Conservation (phyloP, 2,329 filamentous ascomycete genomes). For the Penicillium fuscoglaucum region DNA sequence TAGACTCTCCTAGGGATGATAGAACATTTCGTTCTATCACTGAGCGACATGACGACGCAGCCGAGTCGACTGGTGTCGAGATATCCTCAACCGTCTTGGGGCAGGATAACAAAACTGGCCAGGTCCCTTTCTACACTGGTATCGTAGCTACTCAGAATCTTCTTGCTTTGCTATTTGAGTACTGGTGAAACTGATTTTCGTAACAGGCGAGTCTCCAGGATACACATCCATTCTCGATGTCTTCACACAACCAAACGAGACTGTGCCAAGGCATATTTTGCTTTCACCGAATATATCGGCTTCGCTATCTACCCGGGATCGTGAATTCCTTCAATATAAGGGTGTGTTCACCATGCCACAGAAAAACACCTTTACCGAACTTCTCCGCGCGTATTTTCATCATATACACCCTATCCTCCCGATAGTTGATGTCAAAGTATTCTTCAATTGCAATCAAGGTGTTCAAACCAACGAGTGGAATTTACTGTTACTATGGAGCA, state of each 20-base stretch:
- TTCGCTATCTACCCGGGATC: slow-evolving; percentile 20
- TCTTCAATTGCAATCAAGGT: slow-evolving; percentile 31
- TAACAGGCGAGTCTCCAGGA: not conserved
- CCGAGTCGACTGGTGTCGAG: slow-evolving; percentile 20
- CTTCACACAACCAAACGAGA: slow-evolving; percentile 19
- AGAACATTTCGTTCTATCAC: not conserved
- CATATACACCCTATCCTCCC: slow-evolving; percentile 17
- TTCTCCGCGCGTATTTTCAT: slow-evolving; percentile 42
- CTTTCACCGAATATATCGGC: slow-evolving; percentile 18
- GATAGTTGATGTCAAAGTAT: slow-evolving; percentile 34
- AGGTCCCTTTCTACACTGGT: slow-evolving; percentile 32
- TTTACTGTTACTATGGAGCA: slow-evolving; percentile 43
- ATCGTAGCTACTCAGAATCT: not conserved
- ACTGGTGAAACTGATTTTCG: slow-evolving; percentile 15
- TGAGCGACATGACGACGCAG: slow-evolving; percentile 17
- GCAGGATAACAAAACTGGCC: slow-evolving; percentile 15
- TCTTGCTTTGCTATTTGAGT: not conserved
- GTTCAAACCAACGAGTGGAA: slow-evolving; percentile 31
- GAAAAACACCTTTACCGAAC: slow-evolving; percentile 31
- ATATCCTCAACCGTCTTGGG: slow-evolving; percentile 28
- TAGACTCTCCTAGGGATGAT: not conserved
- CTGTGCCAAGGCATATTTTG: slow-evolving; percentile 23
- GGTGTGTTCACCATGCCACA: slow-evolving; percentile 38
- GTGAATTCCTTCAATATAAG: slow-evolving; percentile 33
- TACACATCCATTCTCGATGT: slow-evolving; percentile 6